These are phyloP conservation scores for Batkoa obscura DNA, from an alignment of 371 early-diverging fungal species.

Conservation along the genomic window DNA sequence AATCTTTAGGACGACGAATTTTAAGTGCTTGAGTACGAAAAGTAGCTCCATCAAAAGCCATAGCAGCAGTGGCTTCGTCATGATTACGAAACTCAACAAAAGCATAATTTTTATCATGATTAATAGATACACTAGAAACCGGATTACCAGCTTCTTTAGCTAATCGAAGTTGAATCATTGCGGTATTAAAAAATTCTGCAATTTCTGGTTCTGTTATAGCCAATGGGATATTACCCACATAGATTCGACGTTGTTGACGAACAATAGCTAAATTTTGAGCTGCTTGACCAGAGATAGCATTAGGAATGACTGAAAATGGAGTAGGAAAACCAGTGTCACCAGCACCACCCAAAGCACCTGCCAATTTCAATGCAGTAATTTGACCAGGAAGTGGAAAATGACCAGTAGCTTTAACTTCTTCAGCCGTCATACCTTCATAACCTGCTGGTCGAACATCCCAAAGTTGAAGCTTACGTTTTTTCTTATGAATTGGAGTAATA, in stretches of 20 bases:
- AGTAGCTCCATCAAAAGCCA: slow-evolving; percentile 80
- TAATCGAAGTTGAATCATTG: slow-evolving; percentile 50
- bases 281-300: slow-evolving; percentile 23
- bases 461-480: slow-evolving; percentile 55
- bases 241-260: slow-evolving; percentile 66
- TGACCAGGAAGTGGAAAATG: slow-evolving; percentile 85
- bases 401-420: slow-evolving; percentile 80
- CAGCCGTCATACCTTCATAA: slow-evolving; percentile 72
- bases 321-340: slow-evolving; percentile 20
- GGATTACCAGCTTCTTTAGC: slow-evolving; percentile 35
- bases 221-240: slow-evolving; percentile 82
- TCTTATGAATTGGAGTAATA: slow-evolving; percentile 57
- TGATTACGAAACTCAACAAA: slow-evolving; percentile 82
- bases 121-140: slow-evolving; percentile 65
- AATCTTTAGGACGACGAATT: slow-evolving; percentile 90
- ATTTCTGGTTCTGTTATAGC: slow-evolving; percentile 49
- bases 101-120: slow-evolving; percentile 82
- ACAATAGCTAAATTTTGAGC: slow-evolving; percentile 16
- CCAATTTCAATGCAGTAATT: slow-evolving; percentile 38
- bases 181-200: slow-evolving; percentile 68
- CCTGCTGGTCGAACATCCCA: slow-evolving; percentile 92
- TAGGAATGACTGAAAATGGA: slow-evolving; percentile 9
- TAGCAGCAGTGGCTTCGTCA: slow-evolving; percentile 76
- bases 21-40: slow-evolving; percentile 70
- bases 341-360: slow-evolving; percentile 23